Conservation (phyloP, 164 flowering plant species). For the Santalum album region DNA sequence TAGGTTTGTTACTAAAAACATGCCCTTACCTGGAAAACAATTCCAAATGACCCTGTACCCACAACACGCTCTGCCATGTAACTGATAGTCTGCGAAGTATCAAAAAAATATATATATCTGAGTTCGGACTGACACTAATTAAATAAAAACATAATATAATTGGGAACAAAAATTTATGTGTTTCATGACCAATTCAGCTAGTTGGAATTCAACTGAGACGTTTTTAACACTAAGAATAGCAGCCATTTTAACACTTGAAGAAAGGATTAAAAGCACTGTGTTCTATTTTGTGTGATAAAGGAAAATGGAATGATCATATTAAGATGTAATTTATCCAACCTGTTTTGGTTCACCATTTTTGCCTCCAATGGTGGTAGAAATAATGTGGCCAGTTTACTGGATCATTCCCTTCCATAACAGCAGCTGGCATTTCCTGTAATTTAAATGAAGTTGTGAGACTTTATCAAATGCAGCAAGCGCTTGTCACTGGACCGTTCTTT, state of each 20-base stretch:
- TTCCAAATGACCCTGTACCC: conserved; percentile 92
- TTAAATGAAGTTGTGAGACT: background rate
- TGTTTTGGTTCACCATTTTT: conserved; percentile 85
- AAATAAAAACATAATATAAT: background rate
- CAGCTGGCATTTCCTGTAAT: conserved; percentile 63
- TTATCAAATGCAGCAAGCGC: too few relatives aligned
- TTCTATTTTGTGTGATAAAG: too few relatives aligned
- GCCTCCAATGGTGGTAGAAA: conserved; percentile 90
- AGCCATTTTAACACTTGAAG: too few relatives aligned
- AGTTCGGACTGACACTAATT: background rate
- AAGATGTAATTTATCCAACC: conserved; percentile 27
- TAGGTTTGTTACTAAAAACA: background rate
- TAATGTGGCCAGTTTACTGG: conserved; percentile 82
- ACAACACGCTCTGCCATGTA: conserved; percentile 98
- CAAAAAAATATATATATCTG: conserved; percentile 6
- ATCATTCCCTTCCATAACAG: conserved; percentile 68
- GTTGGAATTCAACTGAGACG: background rate
- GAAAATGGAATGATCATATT: too few relatives aligned
- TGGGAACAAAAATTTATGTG: background rate
- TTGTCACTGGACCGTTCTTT: background rate
- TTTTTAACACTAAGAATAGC: too few relatives aligned
- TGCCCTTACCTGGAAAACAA: conserved; percentile 73
- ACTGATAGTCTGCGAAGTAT: conserved; percentile 69
- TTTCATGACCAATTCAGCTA: background rate
- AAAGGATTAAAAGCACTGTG: too few relatives aligned